Percentiles rank a stretch among this genome's conserved stretches.
phyloP scores from a whole-genome alignment of 345 rosid species.

The Carallia brachiata region DNA sequence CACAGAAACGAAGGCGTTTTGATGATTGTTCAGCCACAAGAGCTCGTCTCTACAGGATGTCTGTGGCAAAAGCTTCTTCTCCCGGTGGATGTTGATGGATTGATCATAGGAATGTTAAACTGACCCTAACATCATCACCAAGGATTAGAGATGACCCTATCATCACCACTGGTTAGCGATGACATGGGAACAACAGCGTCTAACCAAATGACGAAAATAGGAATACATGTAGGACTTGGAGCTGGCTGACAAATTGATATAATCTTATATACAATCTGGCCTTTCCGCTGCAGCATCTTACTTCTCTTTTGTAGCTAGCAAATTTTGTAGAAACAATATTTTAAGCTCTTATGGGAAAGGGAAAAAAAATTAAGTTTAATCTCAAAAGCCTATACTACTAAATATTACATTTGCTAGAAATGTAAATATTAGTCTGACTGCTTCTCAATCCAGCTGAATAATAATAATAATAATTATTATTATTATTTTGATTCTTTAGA shows the following conservation, averaged over 20 bases:
- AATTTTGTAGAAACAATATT: no score
- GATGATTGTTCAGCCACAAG: slow-evolving; percentile 47
- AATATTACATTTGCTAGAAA: no score
- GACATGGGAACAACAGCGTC: slow-evolving; percentile 16
- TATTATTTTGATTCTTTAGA: no score
- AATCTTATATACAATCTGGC: not conserved
- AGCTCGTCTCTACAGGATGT: slow-evolving; percentile 46
- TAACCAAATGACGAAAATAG: slow-evolving; percentile 2
- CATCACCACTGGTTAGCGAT: slow-evolving; percentile 14
- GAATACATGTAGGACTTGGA: not conserved
- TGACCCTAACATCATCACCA: slow-evolving; percentile 11
- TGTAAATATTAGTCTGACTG: no score
- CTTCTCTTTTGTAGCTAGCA: no score
- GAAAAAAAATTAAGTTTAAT: no score
- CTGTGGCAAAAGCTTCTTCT: slow-evolving; percentile 46
- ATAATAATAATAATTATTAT: no score
- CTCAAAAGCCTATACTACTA: no score
- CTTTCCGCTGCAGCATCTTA: not conserved
- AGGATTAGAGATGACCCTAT: slow-evolving; percentile 10
- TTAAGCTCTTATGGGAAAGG: no score
- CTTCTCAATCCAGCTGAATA: no score
- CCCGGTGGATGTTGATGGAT: slow-evolving; percentile 48
- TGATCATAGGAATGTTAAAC: slow-evolving; percentile 32
- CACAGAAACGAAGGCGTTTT: slow-evolving; percentile 26
- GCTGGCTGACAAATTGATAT: not conserved